Evolutionary conservation across 2,329 filamentous ascomycete genomes (phyloP).

Genomic region (Trichoderma sp.): DNA sequence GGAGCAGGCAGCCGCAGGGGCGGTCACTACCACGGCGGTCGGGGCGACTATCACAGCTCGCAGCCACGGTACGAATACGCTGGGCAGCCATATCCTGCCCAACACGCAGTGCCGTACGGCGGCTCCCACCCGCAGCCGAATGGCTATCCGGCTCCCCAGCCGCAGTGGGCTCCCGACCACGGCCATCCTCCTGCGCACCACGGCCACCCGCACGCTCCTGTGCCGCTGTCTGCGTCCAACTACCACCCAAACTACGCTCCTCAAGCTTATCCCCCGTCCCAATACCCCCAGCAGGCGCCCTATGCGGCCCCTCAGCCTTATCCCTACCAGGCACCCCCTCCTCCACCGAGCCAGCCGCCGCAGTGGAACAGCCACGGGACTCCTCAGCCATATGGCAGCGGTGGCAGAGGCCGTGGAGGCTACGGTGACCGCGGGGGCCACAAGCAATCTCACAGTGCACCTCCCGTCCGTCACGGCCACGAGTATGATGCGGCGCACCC

Average conservation of each 20-base stretch:
- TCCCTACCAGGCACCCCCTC: constrained; percentile 43
- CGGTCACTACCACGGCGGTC: constrained; percentile 44
- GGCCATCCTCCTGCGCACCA: constrained; percentile 43
- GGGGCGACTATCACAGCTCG: constrained; percentile 47
- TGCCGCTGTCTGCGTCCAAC: constrained; percentile 55
- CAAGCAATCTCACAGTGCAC: constrained; percentile 37
- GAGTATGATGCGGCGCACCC: constrained; percentile 40
- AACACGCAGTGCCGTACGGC: constrained; percentile 38
- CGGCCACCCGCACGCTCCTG: constrained; percentile 49
- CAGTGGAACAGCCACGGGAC: constrained; percentile 42
- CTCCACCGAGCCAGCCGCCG: constrained; percentile 41
- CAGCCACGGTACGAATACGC: constrained; percentile 50
- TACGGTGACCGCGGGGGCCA: constrained; percentile 50
- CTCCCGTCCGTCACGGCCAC: constrained; percentile 42
- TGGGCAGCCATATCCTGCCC: constrained; percentile 43
- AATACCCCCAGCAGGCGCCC: constrained; percentile 49
- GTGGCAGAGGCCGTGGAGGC: constrained; percentile 44
- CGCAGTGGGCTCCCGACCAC: constrained; percentile 49
- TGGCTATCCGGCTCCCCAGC: constrained; percentile 44
- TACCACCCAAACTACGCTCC: constrained; percentile 63
- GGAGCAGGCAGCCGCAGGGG: constrained; percentile 45
- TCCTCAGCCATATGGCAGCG: constrained; percentile 39
- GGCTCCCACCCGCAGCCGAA: constrained; percentile 43
- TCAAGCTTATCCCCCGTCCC: constrained; percentile 52
- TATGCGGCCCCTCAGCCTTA: constrained; percentile 48